Evolutionary conservation across 345 rosid species (phyloP), one percentile per base, ranked within the genome.

Genomic region (Aethionema arabicum): DNA sequence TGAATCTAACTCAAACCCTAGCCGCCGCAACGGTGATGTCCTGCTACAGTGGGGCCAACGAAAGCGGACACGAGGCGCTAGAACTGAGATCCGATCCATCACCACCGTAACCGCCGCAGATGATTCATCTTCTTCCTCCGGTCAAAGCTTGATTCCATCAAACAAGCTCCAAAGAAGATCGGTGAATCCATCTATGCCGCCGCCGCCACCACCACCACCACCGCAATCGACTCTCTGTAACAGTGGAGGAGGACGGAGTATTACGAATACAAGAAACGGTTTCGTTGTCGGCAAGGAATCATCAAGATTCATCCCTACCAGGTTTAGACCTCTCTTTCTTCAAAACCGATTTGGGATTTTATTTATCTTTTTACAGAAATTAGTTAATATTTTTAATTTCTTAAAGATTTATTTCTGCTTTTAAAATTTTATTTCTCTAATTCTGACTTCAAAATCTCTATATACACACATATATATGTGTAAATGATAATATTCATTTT

Each of bases 11-110:
- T 3, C 52, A 32, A 58, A 13, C 15, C 31, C n/a, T 39, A 14
- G 35, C 15, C 42, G 63, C 2, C 7, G 8, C 63, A 13, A 30
- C 6, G 52, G 66, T 12, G 85, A 81, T 68, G 72, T 76, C 59
- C 32, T 83, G 45, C 58, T 83, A 52, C 83, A 79, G 75, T 83
- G 85, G 88, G 85, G 88, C 1, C 83, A 80, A 43, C 72, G 80
- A 66, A 83, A 80, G 67, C 78, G 88, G 63, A 69, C 88, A 8
- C 76, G 88, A 32, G 80, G 74, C 10, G 77, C 83, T 0, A 75
- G 88, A 52, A 46, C 77, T 3, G 88, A 83, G 31, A 76, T 76
- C 32, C 33, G 76, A 45, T 80, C 85, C 3, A 55, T 79, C 0
- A 64, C 79, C 7, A 52, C 73, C 56, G 9, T 69, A 59, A 10